A percentile compares a stretch with the other conserved stretches of the same genome.
Conservation (phyloP, 345 rosid species). For the Brassica carinata region DNA sequence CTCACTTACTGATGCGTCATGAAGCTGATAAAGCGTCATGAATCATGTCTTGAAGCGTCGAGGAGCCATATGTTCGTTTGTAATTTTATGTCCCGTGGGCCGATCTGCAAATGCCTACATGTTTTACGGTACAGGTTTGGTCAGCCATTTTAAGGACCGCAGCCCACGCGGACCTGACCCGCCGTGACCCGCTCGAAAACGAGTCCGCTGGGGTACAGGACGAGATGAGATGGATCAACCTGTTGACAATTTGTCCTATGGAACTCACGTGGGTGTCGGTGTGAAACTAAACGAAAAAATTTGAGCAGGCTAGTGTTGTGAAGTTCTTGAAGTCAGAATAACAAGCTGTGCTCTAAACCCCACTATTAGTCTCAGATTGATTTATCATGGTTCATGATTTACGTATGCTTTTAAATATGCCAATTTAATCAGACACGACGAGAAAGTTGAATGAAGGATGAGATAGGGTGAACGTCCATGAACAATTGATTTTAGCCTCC, state of each 20-base stretch:
- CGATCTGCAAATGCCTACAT: too few relatives aligned
- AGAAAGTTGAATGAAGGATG: constrained; percentile 2
- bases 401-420: neutral
- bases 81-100: too few relatives aligned
- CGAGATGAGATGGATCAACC: too few relatives aligned
- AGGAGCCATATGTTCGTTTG: too few relatives aligned
- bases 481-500: constrained; percentile 2
- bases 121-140: too few relatives aligned
- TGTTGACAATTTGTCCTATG: neutral
- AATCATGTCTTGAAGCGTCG: too few relatives aligned
- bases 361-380: neutral
- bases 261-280: neutral
- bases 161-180: too few relatives aligned
- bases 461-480: neutral
- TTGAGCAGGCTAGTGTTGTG: neutral
- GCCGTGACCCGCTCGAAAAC: too few relatives aligned
- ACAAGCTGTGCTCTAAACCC: neutral
- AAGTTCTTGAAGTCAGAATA: neutral
- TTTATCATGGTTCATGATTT: neutral
- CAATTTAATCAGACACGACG: neutral
- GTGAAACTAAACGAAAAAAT: neutral
- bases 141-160: too few relatives aligned
- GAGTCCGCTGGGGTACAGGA: too few relatives aligned
- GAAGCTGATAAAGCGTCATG: too few relatives aligned
- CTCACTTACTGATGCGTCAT: too few relatives aligned